Base-by-base conservation (phyloP, 805 yeast species). In the Geotrichum ghanense region DNA sequence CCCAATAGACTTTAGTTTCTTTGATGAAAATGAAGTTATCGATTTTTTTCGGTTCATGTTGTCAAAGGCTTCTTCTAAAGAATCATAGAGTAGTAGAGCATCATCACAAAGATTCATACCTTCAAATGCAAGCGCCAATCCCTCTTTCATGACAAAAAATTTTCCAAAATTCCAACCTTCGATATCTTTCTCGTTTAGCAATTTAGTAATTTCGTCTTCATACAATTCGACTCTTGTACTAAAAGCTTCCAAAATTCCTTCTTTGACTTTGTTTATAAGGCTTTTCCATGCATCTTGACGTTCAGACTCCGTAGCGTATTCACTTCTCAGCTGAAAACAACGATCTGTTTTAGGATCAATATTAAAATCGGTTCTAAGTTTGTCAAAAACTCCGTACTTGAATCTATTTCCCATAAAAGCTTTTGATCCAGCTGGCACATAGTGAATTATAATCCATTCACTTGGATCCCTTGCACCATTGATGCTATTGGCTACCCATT, bases 401-500 rank as follows among this genome's bases (percentile, higher is more conserved):
- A 75, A 68, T 42, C 70, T 61, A 5, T 72, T 55, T 2, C 57
- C 56, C 3, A 53, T 34, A 39, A 52, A 45, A n/a, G 55, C 39
- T 34, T 55, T 69, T 56, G 42, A 66, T 53, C 50, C 61, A 56
- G 46, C 64, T 1, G 76, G 71, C 2, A 73, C 70, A 55, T 72
- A 75, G 43, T 75, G 69, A 0, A 85, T 62, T 3, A 87, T 70
- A 50, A 75, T 67, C 81, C 88, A 78, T 44, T 78, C 80, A 7
- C 81, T 74, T 2, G 75, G 71, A 42, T 47, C 74, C 44, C 58
- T 65, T 48, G 49, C 67, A 54, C 52, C 68, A 54, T 41, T 69
- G 54, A 46, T 70, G 56, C 35, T 64, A 53, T 37, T 68, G 41
- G 72, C 68, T 22, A 84, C 67, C 97, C 98, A 92, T 53, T 83